These are phyloP conservation scores for Malus asiatica DNA, from an alignment of 306 rosid genomes.

Conservation along the genomic window DNA sequence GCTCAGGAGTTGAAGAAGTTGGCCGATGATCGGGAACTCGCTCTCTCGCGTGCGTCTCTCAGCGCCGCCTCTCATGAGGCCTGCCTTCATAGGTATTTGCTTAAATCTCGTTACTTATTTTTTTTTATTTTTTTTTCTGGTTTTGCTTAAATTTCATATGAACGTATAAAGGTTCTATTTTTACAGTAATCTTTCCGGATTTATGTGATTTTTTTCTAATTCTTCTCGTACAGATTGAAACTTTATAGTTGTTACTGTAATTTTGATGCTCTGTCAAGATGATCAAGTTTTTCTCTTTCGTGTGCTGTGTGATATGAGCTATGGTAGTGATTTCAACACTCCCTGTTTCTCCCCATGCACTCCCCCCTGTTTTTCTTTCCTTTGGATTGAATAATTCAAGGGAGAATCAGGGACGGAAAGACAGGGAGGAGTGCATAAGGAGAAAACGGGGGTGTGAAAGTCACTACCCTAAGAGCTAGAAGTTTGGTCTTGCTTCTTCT, in stretches of 20 bases:
- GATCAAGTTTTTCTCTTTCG: neutral
- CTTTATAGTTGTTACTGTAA: neutral
- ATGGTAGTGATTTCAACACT: neutral
- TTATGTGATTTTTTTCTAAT: neutral
- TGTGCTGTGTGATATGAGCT: neutral
- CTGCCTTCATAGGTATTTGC: slow-evolving; percentile 62
- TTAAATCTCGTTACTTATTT: neutral
- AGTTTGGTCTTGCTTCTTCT: neutral
- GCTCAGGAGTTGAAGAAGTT: slow-evolving; percentile 59
- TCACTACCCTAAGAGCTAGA: neutral
- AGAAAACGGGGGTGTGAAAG: neutral
- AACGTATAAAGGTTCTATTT: neutral
- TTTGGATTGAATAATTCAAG: neutral
- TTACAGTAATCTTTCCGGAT: neutral
- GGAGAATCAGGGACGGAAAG: neutral
- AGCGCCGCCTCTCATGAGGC: slow-evolving; percentile 48
- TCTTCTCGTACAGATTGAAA: neutral
- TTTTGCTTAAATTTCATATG: neutral
- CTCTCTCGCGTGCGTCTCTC: slow-evolving; percentile 45
- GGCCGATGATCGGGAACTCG: slow-evolving; percentile 61
- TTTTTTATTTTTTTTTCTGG: neutral
- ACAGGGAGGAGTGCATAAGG: neutral
- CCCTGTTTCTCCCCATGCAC: neutral
- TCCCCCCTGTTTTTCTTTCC: neutral
- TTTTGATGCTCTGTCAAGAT: neutral